Evolutionary conservation across 2,329 filamentous ascomycete species (phyloP).

Genomic region (Nannizziopsis arthrosporioides): DNA sequence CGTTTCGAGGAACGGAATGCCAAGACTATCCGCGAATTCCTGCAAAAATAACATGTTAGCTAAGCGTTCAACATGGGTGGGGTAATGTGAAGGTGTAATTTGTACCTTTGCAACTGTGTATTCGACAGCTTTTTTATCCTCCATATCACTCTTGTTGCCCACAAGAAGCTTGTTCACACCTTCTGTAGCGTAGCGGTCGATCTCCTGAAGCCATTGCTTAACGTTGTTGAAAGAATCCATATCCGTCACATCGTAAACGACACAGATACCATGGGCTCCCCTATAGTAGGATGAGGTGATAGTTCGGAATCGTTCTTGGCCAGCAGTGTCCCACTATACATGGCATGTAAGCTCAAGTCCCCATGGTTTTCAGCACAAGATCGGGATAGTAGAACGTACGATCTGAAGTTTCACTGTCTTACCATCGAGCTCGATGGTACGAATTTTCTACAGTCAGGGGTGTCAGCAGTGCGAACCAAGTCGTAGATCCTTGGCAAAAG

Average conservation of each 20-base stretch:
- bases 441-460: slow-evolving; percentile 67
- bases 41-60: slow-evolving; percentile 30
- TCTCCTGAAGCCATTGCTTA: slow-evolving; percentile 99
- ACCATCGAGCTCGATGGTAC: slow-evolving; percentile 97
- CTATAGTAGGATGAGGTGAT: slow-evolving; percentile 99
- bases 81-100: slow-evolving; percentile 5
- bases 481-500: neutral
- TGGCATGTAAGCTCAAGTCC: neutral
- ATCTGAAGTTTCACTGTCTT: slow-evolving; percentile 99
- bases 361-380: neutral
- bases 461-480: slow-evolving; percentile 6
- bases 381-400: slow-evolving; percentile 47
- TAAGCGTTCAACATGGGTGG: neutral
- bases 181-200: slow-evolving; percentile 97
- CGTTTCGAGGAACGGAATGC: slow-evolving; percentile 98
- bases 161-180: slow-evolving; percentile 99
- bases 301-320: slow-evolving; percentile 98
- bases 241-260: slow-evolving; percentile 99
- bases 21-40: slow-evolving; percentile 98
- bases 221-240: slow-evolving; percentile 99
- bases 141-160: slow-evolving; percentile 99
- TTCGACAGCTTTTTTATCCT: slow-evolving; percentile 99
- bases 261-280: slow-evolving; percentile 96
- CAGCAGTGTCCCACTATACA: slow-evolving; percentile 89
- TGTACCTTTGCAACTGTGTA: slow-evolving; percentile 97